Percentiles rank a stretch among this genome's conserved stretches.
Conservation (phyloP, 1,139 yeast genomes). For the Kodamaea anthophila region DNA sequence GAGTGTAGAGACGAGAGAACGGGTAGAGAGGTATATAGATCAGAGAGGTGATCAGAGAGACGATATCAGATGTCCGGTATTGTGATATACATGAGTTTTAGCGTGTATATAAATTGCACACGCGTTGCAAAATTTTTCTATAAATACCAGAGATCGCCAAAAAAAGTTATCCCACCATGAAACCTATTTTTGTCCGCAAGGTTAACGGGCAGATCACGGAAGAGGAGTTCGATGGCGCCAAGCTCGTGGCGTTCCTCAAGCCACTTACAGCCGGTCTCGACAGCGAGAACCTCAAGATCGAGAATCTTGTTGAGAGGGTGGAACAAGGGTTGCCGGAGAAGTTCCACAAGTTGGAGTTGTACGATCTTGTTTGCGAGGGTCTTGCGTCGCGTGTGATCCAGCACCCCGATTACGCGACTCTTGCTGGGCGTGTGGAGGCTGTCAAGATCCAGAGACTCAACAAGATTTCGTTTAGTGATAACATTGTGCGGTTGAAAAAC, state of each 20-base stretch:
- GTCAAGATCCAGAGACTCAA: constrained; percentile 24
- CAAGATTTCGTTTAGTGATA: constrained; percentile 28
- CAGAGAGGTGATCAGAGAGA: too few species aligned
- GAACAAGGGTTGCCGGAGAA: constrained; percentile 28
- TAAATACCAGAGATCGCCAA: too few species aligned
- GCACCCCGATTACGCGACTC: constrained; percentile 41
- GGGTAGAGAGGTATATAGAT: too few species aligned
- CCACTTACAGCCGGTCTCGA: constrained; percentile 17
- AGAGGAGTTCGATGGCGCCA: constrained; percentile 7
- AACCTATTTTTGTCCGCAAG: constrained; percentile 8
- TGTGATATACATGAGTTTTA: too few species aligned
- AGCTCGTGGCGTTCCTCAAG: constrained; percentile 11
- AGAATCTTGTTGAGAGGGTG: constrained; percentile 18
- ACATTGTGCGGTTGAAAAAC: constrained; percentile 21
- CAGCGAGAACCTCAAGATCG: constrained; percentile 15
- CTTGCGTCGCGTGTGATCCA: constrained; percentile 39
- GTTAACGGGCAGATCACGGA: constrained; percentile 9
- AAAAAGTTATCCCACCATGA: constrained; percentile 1
- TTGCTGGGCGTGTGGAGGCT: constrained; percentile 45
- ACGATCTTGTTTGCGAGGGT: constrained; percentile 36
- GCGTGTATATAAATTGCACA: too few species aligned
- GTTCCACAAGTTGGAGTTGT: constrained; percentile 26
- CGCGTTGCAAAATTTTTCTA: too few species aligned
- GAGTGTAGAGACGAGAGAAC: too few species aligned
- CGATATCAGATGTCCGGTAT: too few species aligned